Conservation (phyloP, 1,139 yeast genomes). For the Yamadazyma trypodendri region DNA sequence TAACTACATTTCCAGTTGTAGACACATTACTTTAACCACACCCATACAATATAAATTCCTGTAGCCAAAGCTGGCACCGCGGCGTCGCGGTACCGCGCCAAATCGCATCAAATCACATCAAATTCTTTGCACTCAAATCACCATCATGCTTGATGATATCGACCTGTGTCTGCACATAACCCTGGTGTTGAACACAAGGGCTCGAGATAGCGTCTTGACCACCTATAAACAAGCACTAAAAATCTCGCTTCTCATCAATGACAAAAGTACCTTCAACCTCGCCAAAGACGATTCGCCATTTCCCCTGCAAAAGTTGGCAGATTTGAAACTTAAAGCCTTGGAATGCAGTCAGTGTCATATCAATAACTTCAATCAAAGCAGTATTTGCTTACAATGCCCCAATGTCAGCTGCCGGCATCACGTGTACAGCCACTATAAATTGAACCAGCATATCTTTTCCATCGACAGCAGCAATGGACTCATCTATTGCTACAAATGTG, state of each 20-base stretch:
- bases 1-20: too few relatives aligned
- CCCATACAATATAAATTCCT: too few relatives aligned
- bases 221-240: conserved; percentile 62
- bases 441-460: conserved; percentile 71
- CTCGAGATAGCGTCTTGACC: conserved; percentile 53
- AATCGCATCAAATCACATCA: neutral
- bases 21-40: too few relatives aligned
- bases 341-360: conserved; percentile 52
- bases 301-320: conserved; percentile 29
- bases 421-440: conserved; percentile 59
- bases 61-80: too few relatives aligned
- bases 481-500: conserved; percentile 76
- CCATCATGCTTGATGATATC: conserved; percentile 18
- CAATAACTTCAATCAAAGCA: conserved; percentile 49
- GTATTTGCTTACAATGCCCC: conserved; percentile 80
- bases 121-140: neutral
- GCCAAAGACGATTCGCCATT: conserved; percentile 34
- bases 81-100: too few relatives aligned
- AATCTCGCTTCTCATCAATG: conserved; percentile 35
- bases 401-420: conserved; percentile 74
- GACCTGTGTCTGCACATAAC: conserved; percentile 54
- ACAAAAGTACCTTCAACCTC: conserved; percentile 21
- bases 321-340: conserved; percentile 42
- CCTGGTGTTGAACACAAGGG: conserved; percentile 53
- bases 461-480: conserved; percentile 59